A percentile compares a stretch with the other conserved stretches of the same genome.
These are phyloP conservation scores for Beauveria caledonica DNA, from an alignment of 2,329 filamentous ascomycete species.

Conservation along the genomic window DNA sequence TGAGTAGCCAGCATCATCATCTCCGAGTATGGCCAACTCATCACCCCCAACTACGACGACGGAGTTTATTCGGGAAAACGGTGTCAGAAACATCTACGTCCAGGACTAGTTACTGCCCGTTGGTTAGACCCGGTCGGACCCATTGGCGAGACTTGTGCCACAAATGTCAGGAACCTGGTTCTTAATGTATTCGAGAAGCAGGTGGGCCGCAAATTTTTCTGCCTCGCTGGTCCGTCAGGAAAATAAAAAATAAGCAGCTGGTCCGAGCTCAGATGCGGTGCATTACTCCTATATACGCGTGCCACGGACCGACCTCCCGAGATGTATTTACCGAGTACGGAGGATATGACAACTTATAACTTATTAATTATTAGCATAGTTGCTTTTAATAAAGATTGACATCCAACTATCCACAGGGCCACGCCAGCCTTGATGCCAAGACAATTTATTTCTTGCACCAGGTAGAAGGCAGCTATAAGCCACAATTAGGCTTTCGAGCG, in stretches of 20 bases:
- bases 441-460: not conserved
- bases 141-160: conserved; percentile 13
- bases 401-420: not conserved
- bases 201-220: conserved; percentile 11
- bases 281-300: too few species aligned
- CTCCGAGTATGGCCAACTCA: conserved; percentile 13
- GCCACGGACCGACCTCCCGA: too few species aligned
- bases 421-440: not conserved
- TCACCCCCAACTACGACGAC: conserved; percentile 11
- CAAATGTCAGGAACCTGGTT: conserved; percentile 14
- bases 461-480: not conserved
- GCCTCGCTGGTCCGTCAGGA: not conserved
- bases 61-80: conserved; percentile 11
- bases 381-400: not conserved
- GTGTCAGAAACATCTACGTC: conserved; percentile 15
- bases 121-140: conserved; percentile 14
- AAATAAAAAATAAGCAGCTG: not conserved
- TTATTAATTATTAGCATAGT: not conserved
- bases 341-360: too few species aligned
- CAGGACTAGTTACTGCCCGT: conserved; percentile 15
- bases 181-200: conserved; percentile 13
- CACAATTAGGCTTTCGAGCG: not conserved
- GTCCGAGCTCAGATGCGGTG: not conserved
- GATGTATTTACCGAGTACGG: not conserved
- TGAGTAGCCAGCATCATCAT: conserved; percentile 11